Conservation (phyloP, 331 rosid genomes). For the Prunus yedoensis region DNA sequence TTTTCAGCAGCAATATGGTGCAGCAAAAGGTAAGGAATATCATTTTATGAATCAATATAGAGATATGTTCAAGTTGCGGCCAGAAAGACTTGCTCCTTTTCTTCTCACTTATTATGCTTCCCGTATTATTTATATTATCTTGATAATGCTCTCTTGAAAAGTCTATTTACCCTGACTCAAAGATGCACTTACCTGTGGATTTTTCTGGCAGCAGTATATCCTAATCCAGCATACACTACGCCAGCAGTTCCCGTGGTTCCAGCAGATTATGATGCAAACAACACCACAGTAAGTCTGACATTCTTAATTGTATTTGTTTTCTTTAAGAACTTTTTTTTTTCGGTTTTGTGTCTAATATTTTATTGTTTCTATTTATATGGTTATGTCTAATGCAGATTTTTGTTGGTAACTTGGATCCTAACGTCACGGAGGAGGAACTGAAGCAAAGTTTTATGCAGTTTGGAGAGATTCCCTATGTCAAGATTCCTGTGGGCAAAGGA, state of each 20-base stretch:
- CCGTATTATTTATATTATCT: neutral
- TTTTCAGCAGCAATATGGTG: slow-evolving; percentile 53
- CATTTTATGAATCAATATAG: neutral
- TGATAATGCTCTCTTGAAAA: neutral
- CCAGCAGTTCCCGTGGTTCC: slow-evolving; percentile 43
- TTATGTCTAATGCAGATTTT: slow-evolving; percentile 48
- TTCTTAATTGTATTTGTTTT: neutral
- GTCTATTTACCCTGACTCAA: neutral
- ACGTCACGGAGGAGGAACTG: slow-evolving; percentile 69
- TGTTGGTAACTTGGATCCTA: slow-evolving; percentile 80
- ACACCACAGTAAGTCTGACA: slow-evolving; percentile 59
- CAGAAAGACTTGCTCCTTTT: neutral
- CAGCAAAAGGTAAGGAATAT: slow-evolving; percentile 58
- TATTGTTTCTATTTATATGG: slow-evolving; percentile 18
- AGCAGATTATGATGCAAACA: slow-evolving; percentile 68
- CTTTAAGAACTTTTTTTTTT: neutral
- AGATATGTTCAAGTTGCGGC: neutral
- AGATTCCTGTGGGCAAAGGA: slow-evolving; percentile 69
- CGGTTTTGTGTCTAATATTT: neutral
- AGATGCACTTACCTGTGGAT: slow-evolving; percentile 22
- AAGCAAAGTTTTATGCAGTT: slow-evolving; percentile 71
- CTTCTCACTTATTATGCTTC: too few relatives aligned
- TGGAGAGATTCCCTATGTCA: slow-evolving; percentile 68
- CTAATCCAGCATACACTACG: slow-evolving; percentile 51
- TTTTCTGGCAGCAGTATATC: slow-evolving; percentile 50